A percentile compares a stretch with the other conserved stretches of the same genome.
phyloP scores from a whole-genome alignment of 164 flowering plant genomes.

The Warburgia ugandensis region DNA sequence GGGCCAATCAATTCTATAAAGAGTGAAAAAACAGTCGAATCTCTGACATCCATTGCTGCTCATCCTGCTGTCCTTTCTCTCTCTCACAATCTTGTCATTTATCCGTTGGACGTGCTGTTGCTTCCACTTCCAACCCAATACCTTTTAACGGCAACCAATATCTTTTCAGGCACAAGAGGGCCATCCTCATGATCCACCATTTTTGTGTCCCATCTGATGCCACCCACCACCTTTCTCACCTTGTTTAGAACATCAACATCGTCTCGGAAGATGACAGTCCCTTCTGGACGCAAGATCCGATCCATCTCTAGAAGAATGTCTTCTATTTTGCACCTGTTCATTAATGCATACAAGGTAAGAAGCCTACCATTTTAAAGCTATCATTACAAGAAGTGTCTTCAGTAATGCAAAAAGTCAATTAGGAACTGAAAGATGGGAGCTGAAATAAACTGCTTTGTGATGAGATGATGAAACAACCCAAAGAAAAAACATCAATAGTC shows the following conservation, averaged over 20 bases:
- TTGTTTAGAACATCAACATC: slow-evolving; percentile 55
- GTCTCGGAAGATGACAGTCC: slow-evolving; percentile 65
- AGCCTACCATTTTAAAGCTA: background rate
- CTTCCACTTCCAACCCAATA: slow-evolving; percentile 57
- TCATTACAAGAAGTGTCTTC: background rate
- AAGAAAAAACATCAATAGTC: too few relatives aligned
- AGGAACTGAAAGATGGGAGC: too few relatives aligned
- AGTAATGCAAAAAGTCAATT: background rate
- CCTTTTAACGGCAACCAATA: slow-evolving; percentile 59
- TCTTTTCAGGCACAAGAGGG: slow-evolving; percentile 64
- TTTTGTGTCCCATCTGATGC: slow-evolving; percentile 68
- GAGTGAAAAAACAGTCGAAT: too few relatives aligned
- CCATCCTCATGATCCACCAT: slow-evolving; percentile 82
- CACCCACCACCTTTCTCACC: slow-evolving; percentile 46
- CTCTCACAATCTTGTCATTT: too few relatives aligned
- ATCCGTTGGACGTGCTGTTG: slow-evolving; percentile 34
- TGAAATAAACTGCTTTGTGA: too few relatives aligned
- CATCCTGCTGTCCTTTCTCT: too few relatives aligned
- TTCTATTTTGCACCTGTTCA: slow-evolving; percentile 57
- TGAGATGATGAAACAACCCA: too few relatives aligned
- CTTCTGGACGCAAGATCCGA: slow-evolving; percentile 74
- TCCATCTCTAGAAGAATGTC: slow-evolving; percentile 87
- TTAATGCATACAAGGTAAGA: background rate
- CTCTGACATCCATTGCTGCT: too few relatives aligned
- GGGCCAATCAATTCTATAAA: too few relatives aligned